phyloP scores from a whole-genome alignment of 352 stramenopile species.

The Thalassiosira oceanica region DNA sequence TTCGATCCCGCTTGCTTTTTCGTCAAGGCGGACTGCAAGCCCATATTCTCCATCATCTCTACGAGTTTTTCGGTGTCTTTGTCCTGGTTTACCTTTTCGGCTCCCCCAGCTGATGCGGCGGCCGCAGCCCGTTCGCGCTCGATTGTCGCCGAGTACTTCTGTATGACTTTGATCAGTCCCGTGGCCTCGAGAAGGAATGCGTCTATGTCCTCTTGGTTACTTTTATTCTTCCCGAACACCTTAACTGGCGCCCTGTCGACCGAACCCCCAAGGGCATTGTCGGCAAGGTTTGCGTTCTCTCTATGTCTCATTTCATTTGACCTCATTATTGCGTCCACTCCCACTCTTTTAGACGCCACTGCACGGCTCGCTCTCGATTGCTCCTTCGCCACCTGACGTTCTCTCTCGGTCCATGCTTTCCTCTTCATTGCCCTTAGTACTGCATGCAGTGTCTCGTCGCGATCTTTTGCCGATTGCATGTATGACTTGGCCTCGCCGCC shows the following conservation, averaged over 20 bases:
- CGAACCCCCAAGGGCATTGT: constrained; percentile 53
- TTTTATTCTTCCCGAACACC: background rate
- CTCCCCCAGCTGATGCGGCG: constrained; percentile 14
- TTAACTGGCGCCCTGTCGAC: constrained; percentile 9
- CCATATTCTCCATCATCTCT: constrained; percentile 74
- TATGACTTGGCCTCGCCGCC: constrained; percentile 34
- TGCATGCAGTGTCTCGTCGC: constrained; percentile 55
- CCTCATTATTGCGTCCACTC: constrained; percentile 66
- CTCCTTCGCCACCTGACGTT: constrained; percentile 31
- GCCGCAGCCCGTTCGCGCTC: constrained; percentile 40
- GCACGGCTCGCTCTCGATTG: constrained; percentile 15
- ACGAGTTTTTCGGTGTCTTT: constrained; percentile 66
- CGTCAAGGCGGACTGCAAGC: constrained; percentile 73
- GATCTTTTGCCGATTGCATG: constrained; percentile 41
- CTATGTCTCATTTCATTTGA: constrained; percentile 42
- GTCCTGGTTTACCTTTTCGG: constrained; percentile 19
- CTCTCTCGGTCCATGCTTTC: constrained; percentile 61
- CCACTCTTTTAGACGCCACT: constrained; percentile 56
- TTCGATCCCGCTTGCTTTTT: constrained; percentile 48
- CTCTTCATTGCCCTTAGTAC: constrained; percentile 56
- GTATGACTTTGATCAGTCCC: constrained; percentile 72
- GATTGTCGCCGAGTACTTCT: constrained; percentile 72
- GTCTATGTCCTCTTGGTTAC: constrained; percentile 57
- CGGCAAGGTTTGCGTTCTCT: constrained; percentile 62
- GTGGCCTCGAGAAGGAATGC: constrained; percentile 65